These are phyloP conservation scores for Cystobasidiaceae sp. DNA, from an alignment of 1,284 basidiomycete genomes.

Conservation along the genomic window DNA sequence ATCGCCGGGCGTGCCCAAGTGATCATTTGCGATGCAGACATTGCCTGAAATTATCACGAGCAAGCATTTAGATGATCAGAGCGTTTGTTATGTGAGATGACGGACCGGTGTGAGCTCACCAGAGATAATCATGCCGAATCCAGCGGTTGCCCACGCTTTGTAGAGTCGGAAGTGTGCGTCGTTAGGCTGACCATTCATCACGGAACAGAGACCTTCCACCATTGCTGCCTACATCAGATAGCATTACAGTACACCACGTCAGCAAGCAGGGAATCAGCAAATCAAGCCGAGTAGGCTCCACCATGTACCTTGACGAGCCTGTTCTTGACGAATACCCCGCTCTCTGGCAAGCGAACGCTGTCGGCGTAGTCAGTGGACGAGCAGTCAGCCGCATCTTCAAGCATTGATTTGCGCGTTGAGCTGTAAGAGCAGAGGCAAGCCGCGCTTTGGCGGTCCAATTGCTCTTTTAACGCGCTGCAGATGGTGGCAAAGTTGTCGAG, in stretches of 20 bases:
- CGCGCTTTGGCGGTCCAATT: too few relatives aligned
- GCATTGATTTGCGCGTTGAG: too few relatives aligned
- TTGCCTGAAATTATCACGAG: conserved; percentile 57
- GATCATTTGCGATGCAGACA: conserved; percentile 64
- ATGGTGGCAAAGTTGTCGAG: too few relatives aligned
- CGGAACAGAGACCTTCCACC: conserved; percentile 71
- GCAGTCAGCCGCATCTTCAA: too few relatives aligned
- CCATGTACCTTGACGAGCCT: conserved; percentile 26
- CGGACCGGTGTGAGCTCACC: conserved; percentile 47
- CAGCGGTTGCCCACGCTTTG: conserved; percentile 64
- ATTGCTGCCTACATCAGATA: conserved; percentile 61
- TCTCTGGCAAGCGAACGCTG: too few relatives aligned
- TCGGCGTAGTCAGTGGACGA: too few relatives aligned
- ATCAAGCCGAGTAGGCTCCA: background rate
- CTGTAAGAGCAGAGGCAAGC: too few relatives aligned
- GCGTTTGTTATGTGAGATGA: too few relatives aligned
- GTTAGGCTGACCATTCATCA: conserved; percentile 66
- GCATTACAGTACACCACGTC: background rate
- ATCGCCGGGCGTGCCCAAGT: conserved; percentile 77
- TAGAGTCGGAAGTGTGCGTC: conserved; percentile 63
- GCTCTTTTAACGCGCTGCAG: too few relatives aligned
- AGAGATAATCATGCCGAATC: conserved; percentile 85
- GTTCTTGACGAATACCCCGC: conserved; percentile 18
- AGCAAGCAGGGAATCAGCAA: background rate
- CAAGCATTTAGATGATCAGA: too few relatives aligned